Conservation (phyloP, 2,329 filamentous ascomycete species). For the Colletotrichum plurivorum region DNA sequence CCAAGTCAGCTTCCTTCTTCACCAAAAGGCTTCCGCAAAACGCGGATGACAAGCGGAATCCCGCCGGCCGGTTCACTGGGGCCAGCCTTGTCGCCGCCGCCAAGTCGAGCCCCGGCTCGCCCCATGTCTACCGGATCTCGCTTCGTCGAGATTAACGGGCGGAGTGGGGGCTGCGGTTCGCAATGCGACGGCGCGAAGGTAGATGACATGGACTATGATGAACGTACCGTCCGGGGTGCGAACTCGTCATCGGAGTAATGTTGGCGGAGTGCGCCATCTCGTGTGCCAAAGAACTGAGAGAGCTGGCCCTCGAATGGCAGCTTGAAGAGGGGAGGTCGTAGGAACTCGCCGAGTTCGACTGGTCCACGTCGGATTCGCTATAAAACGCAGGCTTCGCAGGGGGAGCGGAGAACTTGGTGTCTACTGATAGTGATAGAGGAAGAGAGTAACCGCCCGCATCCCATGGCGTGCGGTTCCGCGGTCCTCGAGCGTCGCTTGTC, state of each 20-base stretch:
- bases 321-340: conserved; percentile 43
- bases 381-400: conserved; percentile 42
- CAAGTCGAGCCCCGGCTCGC: background rate
- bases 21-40: background rate
- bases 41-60: background rate
- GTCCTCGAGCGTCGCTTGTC: conserved; percentile 36
- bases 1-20: background rate
- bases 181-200: too few relatives aligned
- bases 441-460: conserved; percentile 65
- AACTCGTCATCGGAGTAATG: conserved; percentile 43
- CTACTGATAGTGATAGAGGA: conserved; percentile 56
- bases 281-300: conserved; percentile 48
- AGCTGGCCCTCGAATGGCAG: conserved; percentile 48
- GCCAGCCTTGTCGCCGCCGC: conserved; percentile 17
- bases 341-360: conserved; percentile 43
- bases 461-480: conserved; percentile 62
- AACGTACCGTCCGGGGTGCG: conserved; percentile 47
- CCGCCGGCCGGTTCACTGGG: conserved; percentile 10
- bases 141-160: too few relatives aligned
- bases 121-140: too few relatives aligned
- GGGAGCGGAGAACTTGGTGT: conserved; percentile 51
- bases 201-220: background rate
- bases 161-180: too few relatives aligned
- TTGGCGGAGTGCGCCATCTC: conserved; percentile 41
- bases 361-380: conserved; percentile 43